Percentiles rank a stretch among this genome's conserved stretches.
These are phyloP conservation scores for Mucor velutinosus DNA, from an alignment of 371 early-diverging fungal species.

Conservation along the genomic window DNA sequence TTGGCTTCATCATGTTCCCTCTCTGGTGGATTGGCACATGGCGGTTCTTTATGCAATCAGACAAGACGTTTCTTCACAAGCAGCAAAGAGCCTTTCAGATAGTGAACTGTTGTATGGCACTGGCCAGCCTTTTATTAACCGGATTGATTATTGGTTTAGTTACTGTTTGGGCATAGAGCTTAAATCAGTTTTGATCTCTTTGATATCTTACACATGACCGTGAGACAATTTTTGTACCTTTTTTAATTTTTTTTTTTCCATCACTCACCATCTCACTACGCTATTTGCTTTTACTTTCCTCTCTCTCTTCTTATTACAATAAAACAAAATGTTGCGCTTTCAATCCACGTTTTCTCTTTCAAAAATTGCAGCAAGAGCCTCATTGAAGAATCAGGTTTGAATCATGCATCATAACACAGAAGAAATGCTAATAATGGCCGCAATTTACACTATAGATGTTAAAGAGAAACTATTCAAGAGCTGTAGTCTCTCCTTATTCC, in stretches of 20 bases:
- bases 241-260: not conserved
- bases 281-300: not conserved
- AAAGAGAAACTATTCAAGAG: slow-evolving; percentile 9
- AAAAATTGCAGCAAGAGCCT: not conserved
- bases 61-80: not conserved
- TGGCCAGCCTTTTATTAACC: slow-evolving; percentile 17
- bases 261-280: not conserved
- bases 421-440: not conserved
- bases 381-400: not conserved
- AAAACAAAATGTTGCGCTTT: slow-evolving; percentile 3
- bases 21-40: slow-evolving; percentile 29
- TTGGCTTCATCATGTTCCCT: slow-evolving; percentile 31
- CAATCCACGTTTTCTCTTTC: not conserved
- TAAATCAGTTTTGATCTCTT: not conserved
- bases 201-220: slow-evolving; percentile 16
- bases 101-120: slow-evolving; percentile 15
- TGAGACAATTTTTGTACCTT: slow-evolving; percentile 13
- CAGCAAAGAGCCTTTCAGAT: slow-evolving; percentile 13
- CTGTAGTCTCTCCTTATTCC: slow-evolving; percentile 3
- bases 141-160: slow-evolving; percentile 20
- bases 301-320: not conserved
- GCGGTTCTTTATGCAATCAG: slow-evolving; percentile 8
- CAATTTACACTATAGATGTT: not conserved
- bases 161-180: slow-evolving; percentile 6
- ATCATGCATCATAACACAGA: not conserved